Evolutionary conservation across 768 basidiomycete genomes (phyloP).

Genomic region (Pluteus cervinus): DNA sequence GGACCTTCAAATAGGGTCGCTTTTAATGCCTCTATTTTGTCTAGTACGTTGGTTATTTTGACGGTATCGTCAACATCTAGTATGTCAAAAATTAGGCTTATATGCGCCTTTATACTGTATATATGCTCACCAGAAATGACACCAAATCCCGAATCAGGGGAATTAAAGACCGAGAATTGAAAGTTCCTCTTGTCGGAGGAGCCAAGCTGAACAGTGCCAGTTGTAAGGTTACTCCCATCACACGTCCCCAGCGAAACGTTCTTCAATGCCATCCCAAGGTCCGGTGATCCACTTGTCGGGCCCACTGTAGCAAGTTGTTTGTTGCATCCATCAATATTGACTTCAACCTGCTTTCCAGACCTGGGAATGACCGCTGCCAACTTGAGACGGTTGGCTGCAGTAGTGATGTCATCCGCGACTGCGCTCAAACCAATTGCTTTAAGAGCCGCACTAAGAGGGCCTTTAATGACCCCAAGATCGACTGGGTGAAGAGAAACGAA

Average conservation of each 20-base stretch:
- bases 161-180: constrained; percentile 27
- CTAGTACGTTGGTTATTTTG: constrained; percentile 34
- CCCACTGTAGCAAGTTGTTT: constrained; percentile 15
- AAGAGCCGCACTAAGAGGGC: constrained; percentile 16
- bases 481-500: constrained; percentile 29
- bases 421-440: constrained; percentile 22
- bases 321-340: constrained; percentile 27
- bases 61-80: constrained; percentile 40
- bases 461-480: constrained; percentile 16
- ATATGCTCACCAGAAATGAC: constrained; percentile 33
- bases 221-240: constrained; percentile 9
- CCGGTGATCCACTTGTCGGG: constrained; percentile 21
- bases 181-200: constrained; percentile 15
- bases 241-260: constrained; percentile 28
- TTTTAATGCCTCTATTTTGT: constrained; percentile 25
- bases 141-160: constrained; percentile 31
- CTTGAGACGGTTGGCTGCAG: constrained; percentile 22
- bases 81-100: background rate
- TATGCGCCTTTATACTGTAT: background rate
- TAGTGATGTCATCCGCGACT: constrained; percentile 21
- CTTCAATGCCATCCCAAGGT: constrained; percentile 28
- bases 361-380: constrained; percentile 28
- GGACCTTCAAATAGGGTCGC: constrained; percentile 35
- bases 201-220: constrained; percentile 13
- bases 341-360: constrained; percentile 22